Evolutionary conservation across 2,329 filamentous ascomycete species (phyloP).

Genomic region (Colletotrichum sidae): DNA sequence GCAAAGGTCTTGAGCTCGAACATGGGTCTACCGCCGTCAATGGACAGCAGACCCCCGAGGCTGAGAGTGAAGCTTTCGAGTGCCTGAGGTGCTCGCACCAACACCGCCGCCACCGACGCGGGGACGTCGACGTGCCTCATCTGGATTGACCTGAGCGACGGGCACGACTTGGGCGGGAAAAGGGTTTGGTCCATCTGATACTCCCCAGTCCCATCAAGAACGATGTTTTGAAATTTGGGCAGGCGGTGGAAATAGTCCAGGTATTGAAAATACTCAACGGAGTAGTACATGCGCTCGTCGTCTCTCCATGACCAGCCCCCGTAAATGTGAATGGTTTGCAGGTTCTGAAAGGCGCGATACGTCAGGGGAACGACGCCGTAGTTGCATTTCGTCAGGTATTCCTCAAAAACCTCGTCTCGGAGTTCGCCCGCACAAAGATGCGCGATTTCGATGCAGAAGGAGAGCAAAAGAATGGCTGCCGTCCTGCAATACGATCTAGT

Average conservation of each 20-base stretch:
- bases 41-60: background rate
- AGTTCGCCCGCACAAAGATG: background rate
- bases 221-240: background rate
- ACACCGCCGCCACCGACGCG: background rate
- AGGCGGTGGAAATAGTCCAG: background rate
- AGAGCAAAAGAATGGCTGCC: conserved; percentile 6
- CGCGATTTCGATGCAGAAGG: conserved; percentile 19
- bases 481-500: background rate
- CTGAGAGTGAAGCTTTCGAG: background rate
- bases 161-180: background rate
- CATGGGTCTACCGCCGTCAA: background rate
- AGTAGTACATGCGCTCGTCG: background rate
- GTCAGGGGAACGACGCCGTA: conserved; percentile 2
- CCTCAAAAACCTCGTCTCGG: background rate
- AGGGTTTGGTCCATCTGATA: background rate
- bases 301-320: background rate
- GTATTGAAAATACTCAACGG: background rate
- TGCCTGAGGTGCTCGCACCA: background rate
- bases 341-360: conserved; percentile 4
- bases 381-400: conserved; percentile 20
- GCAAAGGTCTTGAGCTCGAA: background rate
- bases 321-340: background rate
- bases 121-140: background rate
- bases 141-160: background rate
- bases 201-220: background rate